Conservation (phyloP, 371 early-diverging fungal species). For the Saksenaea oblongispora region DNA sequence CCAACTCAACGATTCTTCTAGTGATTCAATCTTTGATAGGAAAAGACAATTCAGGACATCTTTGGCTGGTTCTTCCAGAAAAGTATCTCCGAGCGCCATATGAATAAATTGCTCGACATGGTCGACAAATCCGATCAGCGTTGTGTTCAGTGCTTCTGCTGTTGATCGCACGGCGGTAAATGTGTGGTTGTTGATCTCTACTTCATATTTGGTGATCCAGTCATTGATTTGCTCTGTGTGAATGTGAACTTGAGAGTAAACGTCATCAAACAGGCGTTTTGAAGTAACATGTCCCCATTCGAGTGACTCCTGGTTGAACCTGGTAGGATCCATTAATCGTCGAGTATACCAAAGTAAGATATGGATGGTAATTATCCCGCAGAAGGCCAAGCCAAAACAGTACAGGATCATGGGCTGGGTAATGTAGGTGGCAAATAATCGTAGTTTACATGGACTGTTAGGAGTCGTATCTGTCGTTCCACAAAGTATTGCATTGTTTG, state of each 20-base stretch:
- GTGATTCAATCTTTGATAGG: conserved; percentile 28
- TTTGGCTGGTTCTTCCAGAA: conserved; percentile 31
- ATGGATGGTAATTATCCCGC: conserved; percentile 16
- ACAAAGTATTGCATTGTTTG: no score
- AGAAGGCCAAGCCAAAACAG: conserved; percentile 28
- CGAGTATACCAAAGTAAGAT: background rate
- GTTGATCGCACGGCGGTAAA: conserved; percentile 24
- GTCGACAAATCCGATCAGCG: conserved; percentile 23
- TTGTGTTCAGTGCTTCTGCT: conserved; percentile 30
- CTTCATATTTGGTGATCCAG: conserved; percentile 32
- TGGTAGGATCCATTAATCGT: background rate
- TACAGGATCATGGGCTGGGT: conserved; percentile 28
- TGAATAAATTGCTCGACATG: conserved; percentile 20
- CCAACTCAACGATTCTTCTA: conserved; percentile 44
- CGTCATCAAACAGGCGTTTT: background rate
- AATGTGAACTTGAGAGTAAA: background rate
- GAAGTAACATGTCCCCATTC: conserved; percentile 8
- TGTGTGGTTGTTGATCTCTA: conserved; percentile 23
- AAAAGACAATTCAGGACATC: conserved; percentile 37
- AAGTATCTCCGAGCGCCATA: conserved; percentile 29
- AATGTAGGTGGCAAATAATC: conserved; percentile 23
- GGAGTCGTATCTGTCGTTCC: no score
- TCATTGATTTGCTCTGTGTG: conserved; percentile 17
- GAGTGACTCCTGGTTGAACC: background rate
- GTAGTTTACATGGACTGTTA: no score